phyloP scores from a whole-genome alignment of 2,329 filamentous ascomycete genomes.

The Alternaria atra region DNA sequence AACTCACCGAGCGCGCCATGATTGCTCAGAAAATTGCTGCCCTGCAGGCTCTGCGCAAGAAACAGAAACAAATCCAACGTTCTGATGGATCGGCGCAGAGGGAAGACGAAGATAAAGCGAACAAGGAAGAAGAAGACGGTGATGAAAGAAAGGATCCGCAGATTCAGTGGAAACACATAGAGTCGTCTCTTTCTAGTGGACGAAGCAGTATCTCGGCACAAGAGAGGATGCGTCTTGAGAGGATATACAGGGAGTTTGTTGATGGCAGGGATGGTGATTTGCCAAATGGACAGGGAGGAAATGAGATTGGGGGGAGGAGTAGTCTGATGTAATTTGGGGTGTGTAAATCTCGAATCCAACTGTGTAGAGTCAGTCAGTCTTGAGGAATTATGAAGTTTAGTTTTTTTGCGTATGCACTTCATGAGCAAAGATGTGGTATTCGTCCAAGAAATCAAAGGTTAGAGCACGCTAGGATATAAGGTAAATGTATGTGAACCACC shows the following conservation, averaged over 20 bases:
- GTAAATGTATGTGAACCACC: too few species aligned
- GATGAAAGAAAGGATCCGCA: constrained; percentile 71
- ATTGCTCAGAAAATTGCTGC: constrained; percentile 84
- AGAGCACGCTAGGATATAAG: too few species aligned
- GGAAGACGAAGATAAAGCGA: constrained; percentile 21
- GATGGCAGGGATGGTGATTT: constrained; percentile 93
- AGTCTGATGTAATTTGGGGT: constrained; percentile 79
- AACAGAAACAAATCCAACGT: constrained; percentile 61
- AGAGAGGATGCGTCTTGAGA: constrained; percentile 76
- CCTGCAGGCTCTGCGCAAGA: constrained; percentile 75
- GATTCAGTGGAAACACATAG: constrained; percentile 84
- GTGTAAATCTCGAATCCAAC: not conserved
- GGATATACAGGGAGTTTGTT: constrained; percentile 95
- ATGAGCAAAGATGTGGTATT: not conserved
- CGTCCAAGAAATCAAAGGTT: not conserved
- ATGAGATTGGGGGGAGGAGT: constrained; percentile 87
- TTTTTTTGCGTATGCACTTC: too few species aligned
- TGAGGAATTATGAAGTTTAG: too few species aligned
- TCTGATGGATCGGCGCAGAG: constrained; percentile 23
- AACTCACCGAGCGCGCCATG: constrained; percentile 78
- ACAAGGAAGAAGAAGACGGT: constrained; percentile 46
- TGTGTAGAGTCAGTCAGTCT: not conserved
- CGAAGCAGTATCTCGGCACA: constrained; percentile 82
- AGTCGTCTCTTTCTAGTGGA: constrained; percentile 78
- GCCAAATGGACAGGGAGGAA: constrained; percentile 89